Percentiles rank a stretch among this genome's conserved stretches.
phyloP scores from a whole-genome alignment of 75 land plant genomes.

The Pinus tabuliformis region DNA sequence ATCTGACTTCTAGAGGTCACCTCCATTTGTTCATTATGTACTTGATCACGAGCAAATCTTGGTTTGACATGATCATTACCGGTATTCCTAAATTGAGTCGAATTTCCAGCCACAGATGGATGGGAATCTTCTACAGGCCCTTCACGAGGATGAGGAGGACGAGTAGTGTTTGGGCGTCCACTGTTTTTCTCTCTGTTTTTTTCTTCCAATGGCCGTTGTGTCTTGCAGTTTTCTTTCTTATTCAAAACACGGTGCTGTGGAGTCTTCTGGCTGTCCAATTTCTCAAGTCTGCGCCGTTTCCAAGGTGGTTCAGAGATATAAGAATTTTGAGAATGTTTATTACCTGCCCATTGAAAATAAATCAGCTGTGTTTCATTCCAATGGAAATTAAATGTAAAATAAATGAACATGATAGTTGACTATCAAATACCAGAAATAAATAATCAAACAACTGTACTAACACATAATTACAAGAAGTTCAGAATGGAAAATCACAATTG shows the following conservation, averaged over 20 bases:
- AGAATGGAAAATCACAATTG: not conserved
- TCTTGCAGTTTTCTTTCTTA: not conserved
- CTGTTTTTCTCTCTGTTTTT: not conserved
- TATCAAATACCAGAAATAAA: not conserved
- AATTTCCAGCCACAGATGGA: not conserved
- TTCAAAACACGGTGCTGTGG: not conserved
- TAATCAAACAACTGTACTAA: not conserved
- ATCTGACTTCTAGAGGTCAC: not conserved
- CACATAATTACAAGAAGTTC: too few species aligned
- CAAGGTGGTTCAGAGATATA: not conserved
- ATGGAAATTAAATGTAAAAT: not conserved
- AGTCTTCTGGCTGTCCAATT: not conserved
- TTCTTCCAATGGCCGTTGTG: not conserved
- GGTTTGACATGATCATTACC: not conserved
- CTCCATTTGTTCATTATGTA: not conserved
- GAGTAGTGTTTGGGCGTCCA: not conserved
- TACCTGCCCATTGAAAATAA: not conserved
- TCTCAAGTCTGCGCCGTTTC: conserved; percentile 9
- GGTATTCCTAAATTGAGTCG: not conserved
- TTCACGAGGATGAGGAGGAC: not conserved
- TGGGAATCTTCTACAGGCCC: not conserved
- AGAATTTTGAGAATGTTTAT: not conserved
- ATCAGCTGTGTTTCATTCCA: not conserved
- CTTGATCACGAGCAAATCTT: not conserved
- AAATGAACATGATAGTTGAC: not conserved